These are phyloP conservation scores for Closterium sp. DNA, from an alignment of 139 green algal genomes.

Conservation along the genomic window DNA sequence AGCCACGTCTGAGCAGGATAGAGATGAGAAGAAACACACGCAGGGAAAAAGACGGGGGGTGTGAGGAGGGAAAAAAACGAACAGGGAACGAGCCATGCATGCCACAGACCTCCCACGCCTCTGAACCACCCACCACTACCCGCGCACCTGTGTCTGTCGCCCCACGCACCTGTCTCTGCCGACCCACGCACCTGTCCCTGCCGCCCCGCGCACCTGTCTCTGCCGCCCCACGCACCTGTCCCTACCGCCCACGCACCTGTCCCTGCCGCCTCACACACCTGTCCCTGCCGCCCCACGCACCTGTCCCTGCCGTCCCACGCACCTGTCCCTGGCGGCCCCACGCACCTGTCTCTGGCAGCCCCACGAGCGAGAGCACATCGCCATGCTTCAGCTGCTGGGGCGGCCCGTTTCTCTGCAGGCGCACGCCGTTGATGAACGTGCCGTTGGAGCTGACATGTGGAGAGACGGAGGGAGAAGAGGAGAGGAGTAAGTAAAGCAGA, in stretches of 20 bases:
- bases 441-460: conserved; percentile 13
- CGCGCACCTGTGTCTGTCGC: no score
- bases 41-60: no score
- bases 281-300: neutral
- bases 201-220: no score
- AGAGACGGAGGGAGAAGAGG: neutral
- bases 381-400: conserved; percentile 21
- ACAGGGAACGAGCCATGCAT: no score
- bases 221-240: no score
- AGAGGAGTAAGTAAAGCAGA: neutral
- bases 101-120: no score
- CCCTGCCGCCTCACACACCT: neutral
- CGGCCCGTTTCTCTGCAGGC: conserved; percentile 19
- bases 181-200: no score
- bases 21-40: neutral
- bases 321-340: conserved; percentile 19
- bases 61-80: no score
- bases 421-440: conserved; percentile 39
- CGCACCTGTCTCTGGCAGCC: conserved; percentile 10
- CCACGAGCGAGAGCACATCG: conserved; percentile 41
- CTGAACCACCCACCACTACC: no score
- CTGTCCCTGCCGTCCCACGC: no score
- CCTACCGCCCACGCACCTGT: no score
- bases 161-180: no score
- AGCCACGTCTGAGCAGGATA: neutral